A percentile compares a stretch with the other conserved stretches of the same genome.
phyloP scores from a whole-genome alignment of 345 rosid genomes.

The Eucalyptus sideroxylon region DNA sequence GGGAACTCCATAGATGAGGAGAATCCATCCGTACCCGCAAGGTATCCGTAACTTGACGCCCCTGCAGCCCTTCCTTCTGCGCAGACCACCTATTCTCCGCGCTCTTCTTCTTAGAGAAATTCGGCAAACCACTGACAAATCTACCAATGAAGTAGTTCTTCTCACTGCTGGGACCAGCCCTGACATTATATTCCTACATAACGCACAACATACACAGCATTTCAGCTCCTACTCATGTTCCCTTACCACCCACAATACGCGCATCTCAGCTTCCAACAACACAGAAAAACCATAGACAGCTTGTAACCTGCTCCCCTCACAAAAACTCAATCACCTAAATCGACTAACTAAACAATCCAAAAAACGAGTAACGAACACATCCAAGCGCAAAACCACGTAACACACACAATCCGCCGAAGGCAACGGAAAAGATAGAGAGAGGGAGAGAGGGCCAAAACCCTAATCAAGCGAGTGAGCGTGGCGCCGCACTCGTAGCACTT shows the following conservation, averaged over 20 bases:
- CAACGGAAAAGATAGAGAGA: background rate
- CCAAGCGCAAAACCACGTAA: background rate
- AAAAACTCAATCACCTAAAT: background rate
- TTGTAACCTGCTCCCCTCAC: background rate
- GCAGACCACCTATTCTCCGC: slow-evolving; percentile 88
- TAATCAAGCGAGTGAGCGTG: slow-evolving; percentile 62
- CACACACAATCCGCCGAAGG: background rate
- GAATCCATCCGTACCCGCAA: slow-evolving; percentile 41
- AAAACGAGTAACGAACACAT: background rate
- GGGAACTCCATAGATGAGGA: background rate
- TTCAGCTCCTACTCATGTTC: background rate
- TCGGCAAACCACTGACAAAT: slow-evolving; percentile 66
- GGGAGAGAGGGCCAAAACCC: slow-evolving; percentile 27
- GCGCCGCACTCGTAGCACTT: slow-evolving; percentile 82
- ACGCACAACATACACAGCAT: background rate
- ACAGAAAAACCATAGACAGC: background rate
- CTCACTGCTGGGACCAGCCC: slow-evolving; percentile 49
- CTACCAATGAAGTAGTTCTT: slow-evolving; percentile 90
- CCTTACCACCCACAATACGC: background rate
- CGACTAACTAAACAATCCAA: background rate
- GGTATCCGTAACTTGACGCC: slow-evolving; percentile 69
- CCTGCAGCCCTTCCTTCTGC: slow-evolving; percentile 83
- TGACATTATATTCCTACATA: slow-evolving; percentile 69
- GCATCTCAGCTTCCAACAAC: background rate
- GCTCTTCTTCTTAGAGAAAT: slow-evolving; percentile 69